Evolutionary conservation across 352 stramenopile genomes (phyloP).

Genomic region (Phytophthora vignae): DNA sequence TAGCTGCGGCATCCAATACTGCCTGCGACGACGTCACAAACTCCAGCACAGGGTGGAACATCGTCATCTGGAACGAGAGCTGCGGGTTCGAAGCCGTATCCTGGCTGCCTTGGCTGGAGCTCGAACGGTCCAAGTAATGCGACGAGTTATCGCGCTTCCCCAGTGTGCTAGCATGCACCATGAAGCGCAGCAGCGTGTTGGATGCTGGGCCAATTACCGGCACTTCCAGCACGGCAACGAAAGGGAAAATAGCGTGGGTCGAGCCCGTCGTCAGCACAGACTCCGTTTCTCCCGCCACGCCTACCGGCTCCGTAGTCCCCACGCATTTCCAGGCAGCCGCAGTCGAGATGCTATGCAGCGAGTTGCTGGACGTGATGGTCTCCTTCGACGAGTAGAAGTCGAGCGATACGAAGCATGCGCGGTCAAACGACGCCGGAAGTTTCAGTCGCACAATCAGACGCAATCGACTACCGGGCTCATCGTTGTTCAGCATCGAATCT

Average conservation of each 20-base stretch:
- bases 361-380: slow-evolving; percentile 56
- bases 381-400: slow-evolving; percentile 86
- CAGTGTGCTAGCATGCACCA: slow-evolving; percentile 84
- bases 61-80: slow-evolving; percentile 87
- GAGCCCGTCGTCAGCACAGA: slow-evolving; percentile 63
- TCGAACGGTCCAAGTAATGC: slow-evolving; percentile 53
- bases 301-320: slow-evolving; percentile 82
- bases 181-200: slow-evolving; percentile 86
- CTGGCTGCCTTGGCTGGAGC: slow-evolving; percentile 46
- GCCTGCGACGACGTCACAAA: slow-evolving; percentile 89
- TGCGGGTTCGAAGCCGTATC: slow-evolving; percentile 51
- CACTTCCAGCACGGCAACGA: slow-evolving; percentile 88
- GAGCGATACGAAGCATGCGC: slow-evolving; percentile 84
- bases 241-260: slow-evolving; percentile 78
- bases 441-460: slow-evolving; percentile 87
- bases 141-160: slow-evolving; percentile 66
- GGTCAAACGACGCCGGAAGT: slow-evolving; percentile 77
- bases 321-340: slow-evolving; percentile 83
- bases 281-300: slow-evolving; percentile 70
- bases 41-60: slow-evolving; percentile 87
- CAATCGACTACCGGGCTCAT: slow-evolving; percentile 84
- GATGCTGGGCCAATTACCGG: slow-evolving; percentile 82
- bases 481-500: slow-evolving; percentile 79
- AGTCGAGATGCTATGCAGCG: slow-evolving; percentile 61
- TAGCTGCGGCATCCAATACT: slow-evolving; percentile 83